A percentile compares a stretch with the other conserved stretches of the same genome.
Evolutionary conservation across 805 yeast genomes (phyloP).

Genomic region (Myxozyma lipomycoides): DNA sequence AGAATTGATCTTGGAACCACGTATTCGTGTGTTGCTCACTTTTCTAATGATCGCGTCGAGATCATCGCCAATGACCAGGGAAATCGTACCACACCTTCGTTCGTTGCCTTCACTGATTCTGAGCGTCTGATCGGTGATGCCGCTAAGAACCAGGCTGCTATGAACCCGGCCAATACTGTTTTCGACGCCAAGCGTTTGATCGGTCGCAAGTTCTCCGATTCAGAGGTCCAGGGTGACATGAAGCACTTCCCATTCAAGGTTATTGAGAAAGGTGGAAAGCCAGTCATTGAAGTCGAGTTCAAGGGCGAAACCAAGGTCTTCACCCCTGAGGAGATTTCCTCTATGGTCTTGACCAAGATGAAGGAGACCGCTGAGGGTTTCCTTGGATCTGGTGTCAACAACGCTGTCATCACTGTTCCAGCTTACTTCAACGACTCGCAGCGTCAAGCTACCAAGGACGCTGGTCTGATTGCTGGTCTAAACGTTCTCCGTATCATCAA

Average conservation of each 20-base stretch:
- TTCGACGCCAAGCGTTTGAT: conserved; percentile 95
- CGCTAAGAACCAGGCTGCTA: conserved; percentile 97
- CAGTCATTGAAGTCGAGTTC: conserved; percentile 79
- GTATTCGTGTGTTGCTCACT: conserved; percentile 94
- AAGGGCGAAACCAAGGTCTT: conserved; percentile 81
- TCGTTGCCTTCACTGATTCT: conserved; percentile 91
- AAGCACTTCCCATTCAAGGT: conserved; percentile 89
- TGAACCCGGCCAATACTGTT: conserved; percentile 90
- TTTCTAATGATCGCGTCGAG: conserved; percentile 81
- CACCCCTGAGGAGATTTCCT: conserved; percentile 92
- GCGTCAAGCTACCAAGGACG: conserved; percentile 97
- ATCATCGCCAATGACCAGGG: conserved; percentile 97
- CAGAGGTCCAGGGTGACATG: conserved; percentile 71
- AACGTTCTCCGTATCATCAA: conserved; percentile 91
- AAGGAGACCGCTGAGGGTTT: conserved; percentile 88
- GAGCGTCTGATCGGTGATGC: conserved; percentile 97
- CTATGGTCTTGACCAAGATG: conserved; percentile 90
- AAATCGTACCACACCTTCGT: conserved; percentile 96
- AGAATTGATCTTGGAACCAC: conserved; percentile 97
- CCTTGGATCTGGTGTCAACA: conserved; percentile 77
- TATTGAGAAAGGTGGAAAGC: conserved; percentile 75
- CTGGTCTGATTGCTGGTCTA: conserved; percentile 93
- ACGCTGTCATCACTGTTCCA: conserved; percentile 94
- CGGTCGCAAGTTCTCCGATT: conserved; percentile 75
- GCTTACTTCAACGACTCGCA: conserved; percentile 97